Percentiles rank a stretch among this genome's conserved stretches.
phyloP scores from a whole-genome alignment of 805 yeast genomes.

The Nakazawaea ambrosiae region DNA sequence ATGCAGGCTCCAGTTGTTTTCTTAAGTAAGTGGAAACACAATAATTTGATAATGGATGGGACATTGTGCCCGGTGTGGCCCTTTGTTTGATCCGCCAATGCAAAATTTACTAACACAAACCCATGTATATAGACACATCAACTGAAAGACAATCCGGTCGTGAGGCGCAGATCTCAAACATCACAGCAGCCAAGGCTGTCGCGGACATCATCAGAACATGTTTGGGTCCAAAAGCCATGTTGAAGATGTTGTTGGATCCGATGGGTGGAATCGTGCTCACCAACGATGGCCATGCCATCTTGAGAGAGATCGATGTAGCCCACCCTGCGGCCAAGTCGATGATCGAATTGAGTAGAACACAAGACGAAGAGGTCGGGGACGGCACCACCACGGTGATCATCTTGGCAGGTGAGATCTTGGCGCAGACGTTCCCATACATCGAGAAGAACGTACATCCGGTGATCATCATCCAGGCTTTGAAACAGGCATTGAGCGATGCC shows the following conservation, averaged over 20 bases:
- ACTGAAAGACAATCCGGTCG: slow-evolving; percentile 95
- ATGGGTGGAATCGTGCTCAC: slow-evolving; percentile 95
- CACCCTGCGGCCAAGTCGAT: slow-evolving; percentile 99
- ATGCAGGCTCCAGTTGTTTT: slow-evolving; percentile 86
- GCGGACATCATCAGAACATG: slow-evolving; percentile 97
- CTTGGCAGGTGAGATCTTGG: slow-evolving; percentile 92
- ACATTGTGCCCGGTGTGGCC: no score
- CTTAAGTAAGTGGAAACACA: slow-evolving; percentile 38
- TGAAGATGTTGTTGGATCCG: slow-evolving; percentile 95
- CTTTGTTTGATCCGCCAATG: neutral
- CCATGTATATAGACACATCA: slow-evolving; percentile 50
- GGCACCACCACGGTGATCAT: slow-evolving; percentile 98
- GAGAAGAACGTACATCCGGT: slow-evolving; percentile 97
- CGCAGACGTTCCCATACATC: slow-evolving; percentile 89
- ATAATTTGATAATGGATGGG: slow-evolving; percentile 5
- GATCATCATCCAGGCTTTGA: slow-evolving; percentile 88
- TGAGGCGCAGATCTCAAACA: slow-evolving; percentile 93
- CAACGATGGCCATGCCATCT: slow-evolving; percentile 97
- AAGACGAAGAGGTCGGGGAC: slow-evolving; percentile 98
- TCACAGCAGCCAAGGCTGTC: slow-evolving; percentile 99
- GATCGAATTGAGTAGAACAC: slow-evolving; percentile 95
- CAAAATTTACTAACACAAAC: slow-evolving; percentile 3
- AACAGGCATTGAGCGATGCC: slow-evolving; percentile 86
- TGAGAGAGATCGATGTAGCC: slow-evolving; percentile 94
- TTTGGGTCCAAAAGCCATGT: slow-evolving; percentile 98